Evolutionary conservation across 2,329 filamentous ascomycete genomes (phyloP).

Genomic region (Colletotrichum agaves): DNA sequence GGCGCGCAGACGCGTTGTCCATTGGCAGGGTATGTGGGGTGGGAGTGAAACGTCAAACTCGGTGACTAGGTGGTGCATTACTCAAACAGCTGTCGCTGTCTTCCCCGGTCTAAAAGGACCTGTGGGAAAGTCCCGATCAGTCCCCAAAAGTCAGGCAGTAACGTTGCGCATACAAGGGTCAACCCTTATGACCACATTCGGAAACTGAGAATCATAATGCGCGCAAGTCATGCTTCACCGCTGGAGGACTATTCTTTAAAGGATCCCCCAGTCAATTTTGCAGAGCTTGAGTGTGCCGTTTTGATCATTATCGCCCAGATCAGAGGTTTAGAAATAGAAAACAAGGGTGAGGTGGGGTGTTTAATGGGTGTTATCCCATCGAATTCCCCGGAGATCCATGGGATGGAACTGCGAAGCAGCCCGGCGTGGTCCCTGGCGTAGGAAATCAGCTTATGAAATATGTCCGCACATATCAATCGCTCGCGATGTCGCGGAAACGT

Average conservation of each 20-base stretch:
- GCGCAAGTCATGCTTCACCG: not conserved
- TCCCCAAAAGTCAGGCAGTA: too few species aligned
- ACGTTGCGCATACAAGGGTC: not conserved
- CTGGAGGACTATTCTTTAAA: not conserved
- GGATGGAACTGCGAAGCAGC: constrained; percentile 9
- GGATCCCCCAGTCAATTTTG: not conserved
- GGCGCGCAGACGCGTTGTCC: not conserved
- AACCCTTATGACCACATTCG: not conserved
- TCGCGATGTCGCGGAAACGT: too few species aligned
- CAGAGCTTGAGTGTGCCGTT: not conserved
- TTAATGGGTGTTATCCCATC: constrained; percentile 19
- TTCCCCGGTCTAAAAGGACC: too few species aligned
- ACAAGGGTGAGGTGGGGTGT: not conserved
- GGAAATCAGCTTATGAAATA: not conserved
- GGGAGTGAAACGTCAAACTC: not conserved
- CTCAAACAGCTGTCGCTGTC: too few species aligned
- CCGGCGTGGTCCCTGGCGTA: not conserved
- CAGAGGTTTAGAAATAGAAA: constrained; percentile 1
- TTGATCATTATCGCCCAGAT: constrained; percentile 8
- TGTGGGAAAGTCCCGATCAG: too few species aligned
- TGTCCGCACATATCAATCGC: too few species aligned
- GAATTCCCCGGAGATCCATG: not conserved
- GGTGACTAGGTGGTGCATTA: too few species aligned
- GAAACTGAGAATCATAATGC: not conserved
- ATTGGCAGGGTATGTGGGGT: not conserved